Conservation (phyloP, 345 rosid genomes). For the Populus pruinosa region DNA sequence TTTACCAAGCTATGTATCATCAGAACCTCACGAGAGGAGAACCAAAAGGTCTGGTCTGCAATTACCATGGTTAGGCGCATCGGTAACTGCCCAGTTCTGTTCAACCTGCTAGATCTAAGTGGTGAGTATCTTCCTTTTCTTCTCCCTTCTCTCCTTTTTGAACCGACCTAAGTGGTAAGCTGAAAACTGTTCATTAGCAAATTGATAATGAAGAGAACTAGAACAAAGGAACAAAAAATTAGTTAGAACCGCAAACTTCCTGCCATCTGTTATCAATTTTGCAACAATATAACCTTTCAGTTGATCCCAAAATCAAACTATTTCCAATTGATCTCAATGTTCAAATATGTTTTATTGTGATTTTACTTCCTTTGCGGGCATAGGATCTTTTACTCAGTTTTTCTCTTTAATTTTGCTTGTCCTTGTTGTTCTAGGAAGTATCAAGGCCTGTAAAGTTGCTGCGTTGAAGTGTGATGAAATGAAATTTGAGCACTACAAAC, state of each 20-base stretch:
- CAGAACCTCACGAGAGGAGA: constrained; percentile 68
- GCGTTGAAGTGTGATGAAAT: constrained; percentile 73
- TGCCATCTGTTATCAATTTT: no score
- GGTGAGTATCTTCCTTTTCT: constrained; percentile 38
- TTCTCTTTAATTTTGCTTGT: not conserved
- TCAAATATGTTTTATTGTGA: no score
- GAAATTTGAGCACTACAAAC: constrained; percentile 68
- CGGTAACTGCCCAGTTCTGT: constrained; percentile 57
- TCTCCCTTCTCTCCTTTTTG: not conserved
- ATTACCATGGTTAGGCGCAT: constrained; percentile 63
- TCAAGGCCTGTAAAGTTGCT: constrained; percentile 59
- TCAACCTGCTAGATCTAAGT: constrained; percentile 65
- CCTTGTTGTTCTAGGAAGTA: constrained; percentile 37
- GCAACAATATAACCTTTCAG: no score
- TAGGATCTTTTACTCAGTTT: not conserved
- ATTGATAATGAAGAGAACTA: no score
- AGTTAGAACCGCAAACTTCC: no score
- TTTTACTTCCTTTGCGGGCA: not conserved
- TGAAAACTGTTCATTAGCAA: not conserved
- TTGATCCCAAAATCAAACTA: no score
- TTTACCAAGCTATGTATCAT: constrained; percentile 64
- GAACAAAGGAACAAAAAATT: no score
- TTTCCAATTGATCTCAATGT: no score
- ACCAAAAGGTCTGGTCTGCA: constrained; percentile 73
- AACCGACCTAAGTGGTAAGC: not conserved